phyloP scores from a whole-genome alignment of 129 eudicot genomes.

The Lactuca saligna region DNA sequence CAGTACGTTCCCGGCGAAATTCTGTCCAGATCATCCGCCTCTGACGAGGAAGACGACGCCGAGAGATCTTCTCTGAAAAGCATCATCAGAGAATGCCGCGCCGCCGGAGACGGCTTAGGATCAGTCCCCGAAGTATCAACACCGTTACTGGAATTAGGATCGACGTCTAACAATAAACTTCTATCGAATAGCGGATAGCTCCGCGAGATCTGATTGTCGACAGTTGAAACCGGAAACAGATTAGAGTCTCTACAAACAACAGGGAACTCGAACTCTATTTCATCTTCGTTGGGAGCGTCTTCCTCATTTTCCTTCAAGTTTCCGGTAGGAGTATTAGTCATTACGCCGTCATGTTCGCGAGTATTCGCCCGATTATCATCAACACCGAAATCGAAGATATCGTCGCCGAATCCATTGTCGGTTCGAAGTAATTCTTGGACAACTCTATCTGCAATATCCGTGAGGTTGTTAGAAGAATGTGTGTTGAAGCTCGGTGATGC shows the following conservation, averaged over 20 bases:
- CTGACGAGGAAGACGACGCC: conserved; percentile 51
- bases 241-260: conserved; percentile 18
- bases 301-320: not conserved
- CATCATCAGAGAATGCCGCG: conserved; percentile 47
- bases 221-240: conserved; percentile 36
- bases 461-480: conserved; percentile 40
- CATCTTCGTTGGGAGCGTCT: conserved; percentile 26
- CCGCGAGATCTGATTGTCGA: conserved; percentile 54
- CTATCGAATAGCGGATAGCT: conserved; percentile 55
- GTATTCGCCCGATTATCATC: not conserved
- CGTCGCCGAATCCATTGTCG: conserved; percentile 20
- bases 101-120: conserved; percentile 9
- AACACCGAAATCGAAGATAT: conserved; percentile 14
- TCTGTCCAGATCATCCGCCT: conserved; percentile 60
- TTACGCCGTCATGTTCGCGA: not conserved
- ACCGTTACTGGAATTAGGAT: not conserved
- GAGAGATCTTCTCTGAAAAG: conserved; percentile 53
- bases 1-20: conserved; percentile 57
- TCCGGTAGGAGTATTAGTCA: not conserved
- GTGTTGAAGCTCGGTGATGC: conserved; percentile 60
- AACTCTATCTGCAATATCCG: conserved; percentile 62
- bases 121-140: conserved; percentile 2
- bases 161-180: conserved; percentile 28
- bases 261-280: conserved; percentile 64
- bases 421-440: conserved; percentile 34